phyloP scores from a whole-genome alignment of 1,139 yeast genomes.

The Nematodospora anomalae region DNA sequence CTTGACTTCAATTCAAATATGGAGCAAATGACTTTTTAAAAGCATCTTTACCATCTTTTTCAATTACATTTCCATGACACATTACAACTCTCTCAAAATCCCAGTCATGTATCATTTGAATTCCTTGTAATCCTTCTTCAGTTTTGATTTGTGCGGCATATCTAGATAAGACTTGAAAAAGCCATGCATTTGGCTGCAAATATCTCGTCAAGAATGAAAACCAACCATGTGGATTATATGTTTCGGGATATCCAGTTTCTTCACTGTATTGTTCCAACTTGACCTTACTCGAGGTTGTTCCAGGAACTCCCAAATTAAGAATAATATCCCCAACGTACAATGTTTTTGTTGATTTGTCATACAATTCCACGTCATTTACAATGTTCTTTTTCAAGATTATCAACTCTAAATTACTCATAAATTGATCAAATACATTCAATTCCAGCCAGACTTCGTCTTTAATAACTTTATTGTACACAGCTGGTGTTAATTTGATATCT shows the following conservation, averaged over 20 bases:
- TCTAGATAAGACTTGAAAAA: constrained; percentile 21
- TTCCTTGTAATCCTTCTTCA: constrained; percentile 29
- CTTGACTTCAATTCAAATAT: background rate
- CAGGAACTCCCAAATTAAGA: constrained; percentile 35
- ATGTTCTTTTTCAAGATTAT: constrained; percentile 46
- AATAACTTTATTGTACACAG: constrained; percentile 54
- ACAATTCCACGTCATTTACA: constrained; percentile 50
- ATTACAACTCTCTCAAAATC: constrained; percentile 50
- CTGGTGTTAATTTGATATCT: constrained; percentile 38
- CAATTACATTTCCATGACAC: constrained; percentile 59
- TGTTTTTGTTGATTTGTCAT: constrained; percentile 38
- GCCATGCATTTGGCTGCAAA: constrained; percentile 29
- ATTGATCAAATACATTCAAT: constrained; percentile 23
- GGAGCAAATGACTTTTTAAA: constrained; percentile 18
- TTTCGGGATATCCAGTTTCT: constrained; percentile 33
- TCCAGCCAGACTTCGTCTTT: constrained; percentile 53
- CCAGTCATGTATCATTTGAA: constrained; percentile 38
- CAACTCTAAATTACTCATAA: constrained; percentile 39
- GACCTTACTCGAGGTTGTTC: constrained; percentile 13
- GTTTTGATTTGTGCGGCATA: constrained; percentile 20
- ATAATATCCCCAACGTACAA: constrained; percentile 51
- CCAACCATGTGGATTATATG: constrained; percentile 31
- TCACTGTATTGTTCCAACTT: constrained; percentile 29
- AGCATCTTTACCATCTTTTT: constrained; percentile 37
- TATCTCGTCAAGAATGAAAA: constrained; percentile 25